Evolutionary conservation across 2,329 filamentous ascomycete genomes (phyloP), one percentile per base, ranked within the genome.

Genomic region (Graphilbum fragrans): DNA sequence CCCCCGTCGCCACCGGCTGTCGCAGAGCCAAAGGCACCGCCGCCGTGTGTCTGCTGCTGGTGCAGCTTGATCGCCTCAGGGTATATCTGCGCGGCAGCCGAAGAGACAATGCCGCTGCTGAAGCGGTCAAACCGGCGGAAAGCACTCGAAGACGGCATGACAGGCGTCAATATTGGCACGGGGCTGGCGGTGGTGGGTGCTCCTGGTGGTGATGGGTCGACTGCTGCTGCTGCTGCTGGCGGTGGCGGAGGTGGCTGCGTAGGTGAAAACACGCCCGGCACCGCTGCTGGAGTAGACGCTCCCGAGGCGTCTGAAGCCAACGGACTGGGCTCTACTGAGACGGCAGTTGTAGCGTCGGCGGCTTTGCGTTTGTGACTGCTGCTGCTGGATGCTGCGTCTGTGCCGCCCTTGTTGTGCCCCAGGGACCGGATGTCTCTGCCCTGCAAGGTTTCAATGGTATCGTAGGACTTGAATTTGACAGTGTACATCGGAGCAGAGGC

Each of bases 381-480:
- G 38, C n/a, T 17, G 20, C n/a, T 27, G 32, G 36, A 19, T 33
- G 19, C 18, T 23, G 2, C 36, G 33, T 8, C 20, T 29, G 14
- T 12, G 17, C 39, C 18, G n/a, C 34, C 14, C 17, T 19, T 10
- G 22, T 14, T 17, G 27, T 16, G 14, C 3, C 39, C 74, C 29
- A 92, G 65, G 39, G 87, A 85, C 53, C 85, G 80, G 49, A 95
- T 85, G 55, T 96, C 87, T 60, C 82, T 81, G 47, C 82, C 77
- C 45, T 80, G 76, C 46, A 94, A 64, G 27, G 84, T 92, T 61
- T 94, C 87, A 36, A 82, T 86, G 19, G 74, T 86, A 48, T 81
- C 77, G 64, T 96, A 96, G 54, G 78, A 85, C 64, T 93, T 90
- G 70, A 96, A 98, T 52, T 84, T 92, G 60, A 98, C 88, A 37